Evolutionary conservation across 345 rosid species (phyloP).

Genomic region (Erucastrum elatum): DNA sequence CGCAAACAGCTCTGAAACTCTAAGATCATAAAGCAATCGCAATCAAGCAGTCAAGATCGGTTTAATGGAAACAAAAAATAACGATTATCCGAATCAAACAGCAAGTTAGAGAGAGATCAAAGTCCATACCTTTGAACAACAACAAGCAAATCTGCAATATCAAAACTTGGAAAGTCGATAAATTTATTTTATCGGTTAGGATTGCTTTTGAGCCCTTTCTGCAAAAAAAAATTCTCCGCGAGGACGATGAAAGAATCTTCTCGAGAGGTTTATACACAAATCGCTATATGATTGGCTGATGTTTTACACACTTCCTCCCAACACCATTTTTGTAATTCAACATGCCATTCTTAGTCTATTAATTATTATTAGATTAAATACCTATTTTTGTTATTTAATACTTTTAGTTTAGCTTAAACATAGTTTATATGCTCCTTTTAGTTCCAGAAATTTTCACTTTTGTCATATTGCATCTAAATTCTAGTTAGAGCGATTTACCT

Average conservation of each 20-base stretch:
- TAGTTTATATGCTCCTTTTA: not conserved
- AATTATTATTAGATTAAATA: not conserved
- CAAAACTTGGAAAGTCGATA: not conserved
- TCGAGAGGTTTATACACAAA: not conserved
- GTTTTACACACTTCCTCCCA: not conserved
- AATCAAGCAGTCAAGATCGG: not conserved
- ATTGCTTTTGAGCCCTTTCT: not conserved
- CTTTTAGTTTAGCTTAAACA: not conserved
- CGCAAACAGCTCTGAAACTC: not conserved
- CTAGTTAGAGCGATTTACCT: not conserved
- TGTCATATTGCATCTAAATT: not conserved
- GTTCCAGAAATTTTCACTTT: not conserved
- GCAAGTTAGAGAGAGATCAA: not conserved
- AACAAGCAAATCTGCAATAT: not conserved
- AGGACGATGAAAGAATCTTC: not conserved
- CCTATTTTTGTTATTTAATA: not conserved
- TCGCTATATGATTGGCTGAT: constrained; percentile 5
- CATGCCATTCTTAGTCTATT: not conserved
- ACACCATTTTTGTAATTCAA: not conserved
- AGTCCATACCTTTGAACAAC: constrained; percentile 8
- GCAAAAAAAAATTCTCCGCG: not conserved
- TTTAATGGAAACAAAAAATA: not conserved
- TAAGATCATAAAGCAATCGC: not conserved
- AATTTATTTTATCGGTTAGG: not conserved
- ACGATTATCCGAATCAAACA: not conserved